Evolutionary conservation across 352 stramenopile genomes (phyloP), one percentile per base, ranked within the genome.

Genomic region (Phytophthora cryptogea): DNA sequence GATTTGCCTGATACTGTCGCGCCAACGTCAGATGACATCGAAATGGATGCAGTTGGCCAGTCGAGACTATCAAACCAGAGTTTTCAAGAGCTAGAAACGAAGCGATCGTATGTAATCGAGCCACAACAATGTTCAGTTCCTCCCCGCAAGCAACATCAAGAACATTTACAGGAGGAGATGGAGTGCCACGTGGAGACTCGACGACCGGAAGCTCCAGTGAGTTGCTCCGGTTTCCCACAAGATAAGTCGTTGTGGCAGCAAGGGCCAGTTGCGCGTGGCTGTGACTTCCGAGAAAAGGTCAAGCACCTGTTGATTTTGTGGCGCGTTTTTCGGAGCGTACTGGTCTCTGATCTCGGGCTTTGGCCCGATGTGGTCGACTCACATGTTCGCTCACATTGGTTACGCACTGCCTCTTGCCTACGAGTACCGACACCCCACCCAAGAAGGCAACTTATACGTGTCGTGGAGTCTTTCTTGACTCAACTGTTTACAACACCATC

Each of bases 241-340:
- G 54, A 59, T 17, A 31, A 33, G 7, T 40, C 40, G 8, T 49
- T 33, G 16, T 70, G 55, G 62, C 62, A 66, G 32, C 32, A 48
- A 6, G 41, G 26, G 9, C 0, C 13, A 2, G 2, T 35, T 3
- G 42, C 44, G 1, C 31, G 26, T 7, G 46, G 43, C 5, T 50
- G 28, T 27, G 42, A 36, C 13, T 64, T 64, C 32, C 36, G 26
- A 31, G 60, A 69, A 30, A 69, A 64, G 32, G 54, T 30, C 7
- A 50, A 59, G 16, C 47, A 69, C 20, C 13, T 69, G 3, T 41
- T 69, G 11, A 59, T 69, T 42, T 17, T 69, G 28, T 69, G 60
- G 60, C 48, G 41, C 1, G 50, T 68, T 30, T 36, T 68, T 11
- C 59, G 41, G 10, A 28, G 27, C 28, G 10, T 59, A 9, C 45